Conservation (phyloP, 441 rosid species). For the Sinapis alba region DNA sequence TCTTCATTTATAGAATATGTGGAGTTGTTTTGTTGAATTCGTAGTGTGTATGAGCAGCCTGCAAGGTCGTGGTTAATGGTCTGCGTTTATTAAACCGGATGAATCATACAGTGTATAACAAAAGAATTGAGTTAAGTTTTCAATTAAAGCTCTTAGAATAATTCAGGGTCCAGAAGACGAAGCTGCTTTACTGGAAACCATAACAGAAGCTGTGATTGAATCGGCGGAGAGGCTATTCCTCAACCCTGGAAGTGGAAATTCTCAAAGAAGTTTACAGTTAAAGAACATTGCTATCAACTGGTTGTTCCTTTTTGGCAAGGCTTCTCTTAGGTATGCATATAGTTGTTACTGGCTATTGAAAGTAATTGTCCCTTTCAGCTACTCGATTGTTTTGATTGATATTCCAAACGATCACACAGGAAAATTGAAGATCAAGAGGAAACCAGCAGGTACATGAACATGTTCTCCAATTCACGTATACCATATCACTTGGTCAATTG, state of each 20-base stretch:
- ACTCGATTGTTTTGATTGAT: conserved; percentile 33
- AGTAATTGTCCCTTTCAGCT: background rate
- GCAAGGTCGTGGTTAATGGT: too few relatives aligned
- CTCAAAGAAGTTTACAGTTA: conserved; percentile 36
- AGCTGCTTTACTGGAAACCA: conserved; percentile 44
- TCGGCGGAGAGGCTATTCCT: conserved; percentile 52
- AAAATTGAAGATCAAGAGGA: conserved; percentile 50
- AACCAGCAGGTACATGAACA: conserved; percentile 46
- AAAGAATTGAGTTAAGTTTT: background rate
- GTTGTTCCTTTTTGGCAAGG: conserved; percentile 56
- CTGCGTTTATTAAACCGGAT: too few relatives aligned
- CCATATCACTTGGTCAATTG: conserved; percentile 56
- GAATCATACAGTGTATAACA: background rate
- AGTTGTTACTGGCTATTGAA: background rate
- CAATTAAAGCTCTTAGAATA: conserved; percentile 8
- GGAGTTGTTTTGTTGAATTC: background rate
- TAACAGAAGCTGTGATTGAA: conserved; percentile 56
- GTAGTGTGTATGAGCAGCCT: too few relatives aligned
- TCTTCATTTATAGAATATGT: background rate
- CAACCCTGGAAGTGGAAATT: conserved; percentile 42
- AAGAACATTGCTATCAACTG: conserved; percentile 59
- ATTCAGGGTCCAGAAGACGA: conserved; percentile 61
- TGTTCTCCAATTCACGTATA: conserved; percentile 56
- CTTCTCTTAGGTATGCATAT: conserved; percentile 52
- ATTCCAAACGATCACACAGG: conserved; percentile 48